These are phyloP conservation scores for Boletus subcaerulescens DNA, from an alignment of 768 basidiomycete genomes.

Conservation along the genomic window DNA sequence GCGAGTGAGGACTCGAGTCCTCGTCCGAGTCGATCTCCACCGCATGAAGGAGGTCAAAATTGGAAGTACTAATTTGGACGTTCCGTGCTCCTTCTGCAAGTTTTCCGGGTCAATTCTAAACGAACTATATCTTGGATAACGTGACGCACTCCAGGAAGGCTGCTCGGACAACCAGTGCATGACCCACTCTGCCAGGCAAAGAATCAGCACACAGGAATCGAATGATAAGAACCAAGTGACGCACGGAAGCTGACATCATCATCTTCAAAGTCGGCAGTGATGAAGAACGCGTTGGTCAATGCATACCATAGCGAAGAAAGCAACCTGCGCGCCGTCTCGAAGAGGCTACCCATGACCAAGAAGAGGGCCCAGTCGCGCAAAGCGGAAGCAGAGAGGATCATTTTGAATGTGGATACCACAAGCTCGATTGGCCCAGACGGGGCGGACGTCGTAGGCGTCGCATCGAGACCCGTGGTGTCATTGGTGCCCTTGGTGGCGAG, in stretches of 20 bases:
- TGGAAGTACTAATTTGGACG: conserved; percentile 47
- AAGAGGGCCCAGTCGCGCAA: conserved; percentile 64
- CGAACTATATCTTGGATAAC: not conserved
- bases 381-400: conserved; percentile 53
- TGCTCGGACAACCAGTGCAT: conserved; percentile 66
- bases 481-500: conserved; percentile 19
- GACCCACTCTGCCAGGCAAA: conserved; percentile 53
- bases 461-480: conserved; percentile 11
- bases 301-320: conserved; percentile 41
- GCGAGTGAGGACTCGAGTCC: conserved; percentile 20
- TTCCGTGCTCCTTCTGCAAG: conserved; percentile 41
- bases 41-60: conserved; percentile 32
- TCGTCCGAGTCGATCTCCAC: conserved; percentile 21
- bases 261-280: conserved; percentile 61
- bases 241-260: conserved; percentile 55
- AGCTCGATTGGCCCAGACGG: conserved; percentile 22
- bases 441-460: conserved; percentile 9
- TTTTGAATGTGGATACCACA: conserved; percentile 36
- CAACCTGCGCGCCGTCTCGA: conserved; percentile 57
- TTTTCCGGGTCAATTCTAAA: not conserved
- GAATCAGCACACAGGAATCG: not conserved
- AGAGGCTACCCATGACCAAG: conserved; percentile 54
- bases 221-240: conserved; percentile 17
- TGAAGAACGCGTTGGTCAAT: conserved; percentile 51
- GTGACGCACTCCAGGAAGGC: conserved; percentile 52